These are phyloP conservation scores for Cardamine occulta DNA, from an alignment of 345 rosid genomes.

Conservation along the genomic window DNA sequence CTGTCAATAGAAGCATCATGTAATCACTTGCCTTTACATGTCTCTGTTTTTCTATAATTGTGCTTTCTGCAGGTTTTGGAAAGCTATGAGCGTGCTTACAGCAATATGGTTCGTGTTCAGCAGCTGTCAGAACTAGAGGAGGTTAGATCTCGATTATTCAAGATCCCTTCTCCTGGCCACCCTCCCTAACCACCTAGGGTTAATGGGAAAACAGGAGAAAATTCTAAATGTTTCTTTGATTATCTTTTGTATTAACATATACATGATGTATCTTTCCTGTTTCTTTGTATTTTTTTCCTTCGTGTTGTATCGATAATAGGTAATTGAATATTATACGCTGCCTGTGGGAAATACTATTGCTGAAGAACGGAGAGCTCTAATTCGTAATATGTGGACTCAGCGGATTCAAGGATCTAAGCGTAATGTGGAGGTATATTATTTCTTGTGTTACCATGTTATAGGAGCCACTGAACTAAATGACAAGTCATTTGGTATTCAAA, in stretches of 20 bases:
- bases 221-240: constrained; percentile 23
- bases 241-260: constrained; percentile 26
- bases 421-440: constrained; percentile 85
- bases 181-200: constrained; percentile 17
- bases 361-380: constrained; percentile 83
- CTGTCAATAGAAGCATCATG: constrained; percentile 23
- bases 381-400: constrained; percentile 98
- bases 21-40: constrained; percentile 23
- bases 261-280: constrained; percentile 32
- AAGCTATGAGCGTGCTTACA: constrained; percentile 98
- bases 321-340: constrained; percentile 91
- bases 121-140: constrained; percentile 97
- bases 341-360: constrained; percentile 76
- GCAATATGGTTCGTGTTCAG: constrained; percentile 98
- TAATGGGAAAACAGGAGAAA: constrained; percentile 30
- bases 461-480: constrained; percentile 24
- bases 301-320: constrained; percentile 51
- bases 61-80: constrained; percentile 76
- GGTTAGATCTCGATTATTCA: constrained; percentile 54
- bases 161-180: constrained; percentile 26
- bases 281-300: constrained; percentile 20
- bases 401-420: constrained; percentile 93
- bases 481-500: constrained; percentile 24
- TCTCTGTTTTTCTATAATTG: constrained; percentile 24
- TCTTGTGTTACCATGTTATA: constrained; percentile 13